A percentile compares a stretch with the other conserved stretches of the same genome.
phyloP scores from a whole-genome alignment of 2,329 filamentous ascomycete species.

The Lecanoromycetidae sp. region DNA sequence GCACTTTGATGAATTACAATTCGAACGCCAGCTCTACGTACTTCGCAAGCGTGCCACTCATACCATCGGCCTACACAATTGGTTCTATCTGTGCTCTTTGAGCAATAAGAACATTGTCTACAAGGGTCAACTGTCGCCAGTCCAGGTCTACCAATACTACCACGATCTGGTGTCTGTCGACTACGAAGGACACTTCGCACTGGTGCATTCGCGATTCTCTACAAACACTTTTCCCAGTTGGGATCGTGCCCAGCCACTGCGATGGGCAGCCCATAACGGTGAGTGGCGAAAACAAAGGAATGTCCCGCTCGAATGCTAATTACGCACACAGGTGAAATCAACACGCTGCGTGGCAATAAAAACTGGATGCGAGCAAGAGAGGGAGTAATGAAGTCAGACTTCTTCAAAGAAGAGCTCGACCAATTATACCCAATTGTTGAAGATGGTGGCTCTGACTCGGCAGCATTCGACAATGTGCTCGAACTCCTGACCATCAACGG shows the following conservation, averaged over 20 bases:
- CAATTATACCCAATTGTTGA: conserved; percentile 87
- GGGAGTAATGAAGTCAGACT: conserved; percentile 81
- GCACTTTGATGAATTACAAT: conserved; percentile 69
- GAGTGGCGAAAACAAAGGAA: conserved; percentile 21
- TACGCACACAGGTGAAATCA: conserved; percentile 58
- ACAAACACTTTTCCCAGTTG: conserved; percentile 98
- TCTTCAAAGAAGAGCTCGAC: conserved; percentile 88
- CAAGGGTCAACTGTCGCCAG: conserved; percentile 88
- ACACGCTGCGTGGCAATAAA: conserved; percentile 94
- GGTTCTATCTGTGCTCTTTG: conserved; percentile 96
- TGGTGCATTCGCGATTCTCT: conserved; percentile 94
- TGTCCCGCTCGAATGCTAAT: background rate
- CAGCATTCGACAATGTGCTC: conserved; percentile 92
- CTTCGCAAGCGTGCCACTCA: conserved; percentile 91
- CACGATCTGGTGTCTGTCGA: conserved; percentile 94
- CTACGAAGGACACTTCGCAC: conserved; percentile 91
- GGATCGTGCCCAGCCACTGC: conserved; percentile 90
- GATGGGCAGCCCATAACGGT: conserved; percentile 97
- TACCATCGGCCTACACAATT: conserved; percentile 89
- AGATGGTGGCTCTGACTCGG: conserved; percentile 91
- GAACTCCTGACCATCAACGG: conserved; percentile 92
- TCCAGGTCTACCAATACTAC: conserved; percentile 97
- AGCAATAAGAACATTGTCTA: conserved; percentile 99
- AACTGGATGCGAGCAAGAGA: conserved; percentile 99
- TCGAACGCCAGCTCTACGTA: conserved; percentile 88